A percentile compares a stretch with the other conserved stretches of the same genome.
These are phyloP conservation scores for Neurospora sp. DNA, from an alignment of 495 filamentous ascomycete species.

Conservation along the genomic window DNA sequence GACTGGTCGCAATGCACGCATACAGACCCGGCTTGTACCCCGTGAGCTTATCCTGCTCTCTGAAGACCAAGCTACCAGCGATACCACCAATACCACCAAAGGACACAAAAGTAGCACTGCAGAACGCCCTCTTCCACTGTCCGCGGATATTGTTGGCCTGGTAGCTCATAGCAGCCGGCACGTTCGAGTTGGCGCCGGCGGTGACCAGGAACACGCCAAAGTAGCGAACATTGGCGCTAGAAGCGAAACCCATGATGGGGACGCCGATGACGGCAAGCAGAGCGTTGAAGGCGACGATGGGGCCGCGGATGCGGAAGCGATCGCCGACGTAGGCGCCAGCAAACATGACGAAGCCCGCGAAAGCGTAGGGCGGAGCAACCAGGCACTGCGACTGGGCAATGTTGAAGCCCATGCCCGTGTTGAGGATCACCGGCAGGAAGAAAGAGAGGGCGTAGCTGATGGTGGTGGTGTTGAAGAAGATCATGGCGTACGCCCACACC, in stretches of 20 bases:
- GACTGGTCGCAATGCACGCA: conserved; percentile 30
- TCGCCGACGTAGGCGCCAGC: conserved; percentile 43
- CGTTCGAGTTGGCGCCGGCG: conserved; percentile 50
- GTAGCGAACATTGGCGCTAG: conserved; percentile 42
- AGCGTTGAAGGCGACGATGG: conserved; percentile 46
- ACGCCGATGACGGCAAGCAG: conserved; percentile 37
- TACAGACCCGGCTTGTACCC: conserved; percentile 34
- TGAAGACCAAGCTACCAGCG: conserved; percentile 47
- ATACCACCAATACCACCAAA: conserved; percentile 55
- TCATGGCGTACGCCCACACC: conserved; percentile 51
- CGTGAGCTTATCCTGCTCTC: conserved; percentile 20
- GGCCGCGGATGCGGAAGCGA: conserved; percentile 45
- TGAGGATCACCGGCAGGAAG: conserved; percentile 57
- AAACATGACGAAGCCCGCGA: conserved; percentile 52
- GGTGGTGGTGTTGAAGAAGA: conserved; percentile 50
- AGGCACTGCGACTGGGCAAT: conserved; percentile 50
- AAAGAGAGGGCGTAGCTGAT: conserved; percentile 55
- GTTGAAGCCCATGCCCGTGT: conserved; percentile 45
- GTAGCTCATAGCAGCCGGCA: conserved; percentile 48
- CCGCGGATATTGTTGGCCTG: conserved; percentile 61
- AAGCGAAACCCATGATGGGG: conserved; percentile 42
- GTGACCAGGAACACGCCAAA: conserved; percentile 55
- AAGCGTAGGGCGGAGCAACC: conserved; percentile 50
- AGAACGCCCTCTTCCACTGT: conserved; percentile 57
- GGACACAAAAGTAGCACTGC: conserved; percentile 46